A percentile compares a stretch with the other conserved stretches of the same genome.
Conservation (phyloP, 1,284 basidiomycete species). For the Fomitiporia mediterranea region DNA sequence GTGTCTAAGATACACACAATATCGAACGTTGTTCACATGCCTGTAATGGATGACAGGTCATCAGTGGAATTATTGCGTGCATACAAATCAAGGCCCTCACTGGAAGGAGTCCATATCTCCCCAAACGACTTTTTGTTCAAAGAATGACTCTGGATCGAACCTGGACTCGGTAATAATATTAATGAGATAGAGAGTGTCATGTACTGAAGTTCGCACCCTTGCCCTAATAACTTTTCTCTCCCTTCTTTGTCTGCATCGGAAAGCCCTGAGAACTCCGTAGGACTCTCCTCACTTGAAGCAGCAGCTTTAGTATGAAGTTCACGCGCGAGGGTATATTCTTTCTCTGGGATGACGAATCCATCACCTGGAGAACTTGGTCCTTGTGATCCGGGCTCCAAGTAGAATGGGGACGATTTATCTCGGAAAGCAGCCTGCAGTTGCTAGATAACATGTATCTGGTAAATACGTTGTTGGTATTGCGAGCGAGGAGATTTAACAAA, state of each 20-base stretch:
- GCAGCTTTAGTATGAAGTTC: conserved; percentile 7
- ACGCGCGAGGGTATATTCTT: conserved; percentile 11
- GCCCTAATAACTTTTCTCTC: conserved; percentile 37
- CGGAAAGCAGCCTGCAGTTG: conserved; percentile 54
- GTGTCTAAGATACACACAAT: conserved; percentile 49
- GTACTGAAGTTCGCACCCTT: conserved; percentile 34
- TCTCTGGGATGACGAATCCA: conserved; percentile 20
- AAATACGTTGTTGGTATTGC: too few relatives aligned
- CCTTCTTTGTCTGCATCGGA: conserved; percentile 34
- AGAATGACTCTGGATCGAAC: conserved; percentile 55
- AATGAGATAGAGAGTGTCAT: neutral
- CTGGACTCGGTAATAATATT: neutral
- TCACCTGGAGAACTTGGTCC: conserved; percentile 58
- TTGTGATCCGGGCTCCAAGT: conserved; percentile 52
- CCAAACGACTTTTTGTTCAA: conserved; percentile 70
- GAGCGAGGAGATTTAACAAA: neutral
- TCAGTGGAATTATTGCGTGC: neutral
- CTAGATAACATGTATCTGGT: conserved; percentile 22
- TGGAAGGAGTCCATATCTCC: conserved; percentile 73
- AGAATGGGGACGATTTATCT: conserved; percentile 61
- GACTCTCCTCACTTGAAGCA: neutral
- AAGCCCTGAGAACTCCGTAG: neutral
- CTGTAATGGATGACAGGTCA: conserved; percentile 32
- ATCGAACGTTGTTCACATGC: conserved; percentile 74
- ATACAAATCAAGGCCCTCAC: conserved; percentile 38